These are phyloP conservation scores for Aechmea fasciata DNA, from an alignment of 176 grass and related monocot genomes.

Conservation along the genomic window DNA sequence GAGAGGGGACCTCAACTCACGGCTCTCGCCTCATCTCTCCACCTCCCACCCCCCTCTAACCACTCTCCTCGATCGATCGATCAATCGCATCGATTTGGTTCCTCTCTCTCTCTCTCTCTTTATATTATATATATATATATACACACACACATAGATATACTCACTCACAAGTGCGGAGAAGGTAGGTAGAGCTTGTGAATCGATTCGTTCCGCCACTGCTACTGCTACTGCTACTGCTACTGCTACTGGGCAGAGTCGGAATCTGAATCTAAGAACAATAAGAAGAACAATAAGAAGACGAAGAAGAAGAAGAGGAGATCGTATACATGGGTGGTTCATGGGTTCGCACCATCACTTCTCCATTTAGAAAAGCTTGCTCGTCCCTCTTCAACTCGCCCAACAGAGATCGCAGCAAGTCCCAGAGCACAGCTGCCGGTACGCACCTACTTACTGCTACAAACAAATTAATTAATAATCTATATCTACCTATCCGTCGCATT, in stretches of 20 bases:
- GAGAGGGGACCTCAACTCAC: background rate
- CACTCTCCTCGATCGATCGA: background rate
- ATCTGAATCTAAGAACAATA: too few relatives aligned
- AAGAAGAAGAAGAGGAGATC: background rate
- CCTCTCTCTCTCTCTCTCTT: background rate
- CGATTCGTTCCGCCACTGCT: too few relatives aligned
- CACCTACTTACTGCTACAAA: background rate
- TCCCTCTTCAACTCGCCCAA: background rate
- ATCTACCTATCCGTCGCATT: too few relatives aligned
- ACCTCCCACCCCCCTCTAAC: background rate
- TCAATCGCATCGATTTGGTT: too few relatives aligned
- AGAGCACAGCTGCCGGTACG: background rate
- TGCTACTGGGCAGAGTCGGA: background rate
- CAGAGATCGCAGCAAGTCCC: background rate
- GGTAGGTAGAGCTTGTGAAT: background rate
- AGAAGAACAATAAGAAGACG: background rate
- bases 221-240: background rate
- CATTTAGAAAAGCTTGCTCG: conserved; percentile 14
- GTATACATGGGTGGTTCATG: conserved; percentile 15
- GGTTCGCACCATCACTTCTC: conserved; percentile 7
- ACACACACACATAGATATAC: background rate
- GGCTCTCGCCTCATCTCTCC: conserved; percentile 7
- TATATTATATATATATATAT: background rate
- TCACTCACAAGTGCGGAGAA: background rate
- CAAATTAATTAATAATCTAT: too few relatives aligned